Conservation (phyloP, 768 basidiomycete genomes). For the Phanerochaete carnosa region DNA sequence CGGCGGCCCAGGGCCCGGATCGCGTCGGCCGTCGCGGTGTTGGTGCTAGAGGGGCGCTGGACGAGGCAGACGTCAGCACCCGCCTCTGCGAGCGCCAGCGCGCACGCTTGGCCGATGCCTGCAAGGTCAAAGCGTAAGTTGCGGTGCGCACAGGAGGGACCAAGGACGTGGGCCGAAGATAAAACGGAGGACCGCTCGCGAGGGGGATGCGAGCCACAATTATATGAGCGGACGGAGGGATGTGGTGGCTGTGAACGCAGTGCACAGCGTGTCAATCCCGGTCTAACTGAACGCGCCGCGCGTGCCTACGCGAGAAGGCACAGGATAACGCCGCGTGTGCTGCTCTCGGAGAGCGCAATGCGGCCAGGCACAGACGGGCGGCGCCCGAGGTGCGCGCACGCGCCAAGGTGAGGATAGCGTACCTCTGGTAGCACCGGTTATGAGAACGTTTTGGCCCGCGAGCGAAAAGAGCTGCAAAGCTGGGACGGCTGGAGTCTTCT, state of each 20-base stretch:
- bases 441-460: slow-evolving; percentile 61
- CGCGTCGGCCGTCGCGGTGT: slow-evolving; percentile 33
- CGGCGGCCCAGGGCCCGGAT: slow-evolving; percentile 34
- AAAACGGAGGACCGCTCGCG: background rate
- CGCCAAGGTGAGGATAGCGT: background rate
- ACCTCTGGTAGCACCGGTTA: slow-evolving; percentile 83
- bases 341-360: background rate
- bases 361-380: background rate
- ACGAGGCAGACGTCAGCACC: slow-evolving; percentile 49
- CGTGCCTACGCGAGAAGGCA: background rate
- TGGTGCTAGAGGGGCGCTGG: slow-evolving; percentile 36
- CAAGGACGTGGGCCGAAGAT: background rate
- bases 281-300: background rate
- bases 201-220: background rate
- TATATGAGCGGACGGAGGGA: background rate
- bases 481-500: slow-evolving; percentile 46
- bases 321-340: background rate
- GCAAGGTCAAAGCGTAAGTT: background rate
- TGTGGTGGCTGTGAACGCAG: slow-evolving; percentile 1
- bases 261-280: background rate
- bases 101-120: slow-evolving; percentile 57
- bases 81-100: slow-evolving; percentile 51
- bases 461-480: slow-evolving; percentile 66
- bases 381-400: background rate
- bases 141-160: background rate